Conservation (phyloP, 495 filamentous ascomycete genomes). For the Aspergillus egyptiacus region DNA sequence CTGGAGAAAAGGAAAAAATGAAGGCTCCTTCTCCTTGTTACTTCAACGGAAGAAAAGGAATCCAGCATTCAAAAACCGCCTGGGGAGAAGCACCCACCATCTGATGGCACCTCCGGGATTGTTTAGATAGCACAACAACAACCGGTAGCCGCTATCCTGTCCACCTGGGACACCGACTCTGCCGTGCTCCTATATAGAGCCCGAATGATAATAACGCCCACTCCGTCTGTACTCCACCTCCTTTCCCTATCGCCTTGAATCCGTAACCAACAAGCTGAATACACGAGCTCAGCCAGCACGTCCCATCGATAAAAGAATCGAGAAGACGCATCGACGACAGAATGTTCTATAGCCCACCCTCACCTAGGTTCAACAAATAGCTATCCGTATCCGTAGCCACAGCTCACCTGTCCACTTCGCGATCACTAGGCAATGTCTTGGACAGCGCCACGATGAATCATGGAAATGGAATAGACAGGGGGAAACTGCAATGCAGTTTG, state of each 20-base stretch:
- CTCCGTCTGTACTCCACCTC: too few relatives aligned
- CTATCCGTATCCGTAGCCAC: too few relatives aligned
- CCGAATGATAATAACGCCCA: constrained; percentile 1
- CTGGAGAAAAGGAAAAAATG: neutral
- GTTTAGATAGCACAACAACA: neutral
- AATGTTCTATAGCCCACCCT: too few relatives aligned
- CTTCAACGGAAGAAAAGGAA: neutral
- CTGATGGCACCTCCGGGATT: neutral
- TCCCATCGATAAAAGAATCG: neutral
- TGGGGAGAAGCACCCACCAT: constrained; percentile 7
- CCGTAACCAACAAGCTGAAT: neutral
- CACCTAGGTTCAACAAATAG: too few relatives aligned
- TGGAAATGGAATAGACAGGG: neutral
- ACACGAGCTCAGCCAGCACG: neutral
- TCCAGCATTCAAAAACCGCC: constrained; percentile 5
- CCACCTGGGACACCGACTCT: neutral
- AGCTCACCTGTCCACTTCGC: too few relatives aligned
- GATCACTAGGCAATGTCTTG: too few relatives aligned
- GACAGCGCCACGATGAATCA: too few relatives aligned
- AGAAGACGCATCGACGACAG: neutral
- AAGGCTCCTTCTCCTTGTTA: neutral
- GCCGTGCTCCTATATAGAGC: neutral
- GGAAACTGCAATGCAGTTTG: neutral
- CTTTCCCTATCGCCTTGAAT: too few relatives aligned
- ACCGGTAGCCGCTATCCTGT: neutral